Percentiles rank a stretch among this genome's conserved stretches.
Evolutionary conservation across 1,139 yeast genomes (phyloP).

Genomic region (Geotrichum klebahnii): DNA sequence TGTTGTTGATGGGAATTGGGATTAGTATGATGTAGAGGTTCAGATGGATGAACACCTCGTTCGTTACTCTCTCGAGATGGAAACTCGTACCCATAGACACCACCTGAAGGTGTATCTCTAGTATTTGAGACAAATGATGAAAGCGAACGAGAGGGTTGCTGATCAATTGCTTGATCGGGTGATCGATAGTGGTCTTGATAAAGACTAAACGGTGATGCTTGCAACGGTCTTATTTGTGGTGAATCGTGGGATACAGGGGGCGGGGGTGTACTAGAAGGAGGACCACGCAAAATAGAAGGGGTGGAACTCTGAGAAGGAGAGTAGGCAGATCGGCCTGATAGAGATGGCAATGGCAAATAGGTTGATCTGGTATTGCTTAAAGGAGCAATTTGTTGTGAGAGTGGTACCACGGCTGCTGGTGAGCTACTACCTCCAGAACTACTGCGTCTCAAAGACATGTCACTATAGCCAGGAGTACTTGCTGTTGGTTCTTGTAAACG

Average conservation of each 20-base stretch:
- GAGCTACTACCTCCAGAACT: too few relatives aligned
- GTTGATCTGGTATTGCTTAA: too few relatives aligned
- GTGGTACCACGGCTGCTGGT: too few relatives aligned
- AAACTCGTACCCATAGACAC: slow-evolving; percentile 22
- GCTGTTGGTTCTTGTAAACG: background rate
- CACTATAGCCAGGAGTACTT: too few relatives aligned
- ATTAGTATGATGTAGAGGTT: background rate
- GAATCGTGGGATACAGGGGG: background rate
- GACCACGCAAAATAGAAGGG: too few relatives aligned
- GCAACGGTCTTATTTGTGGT: background rate
- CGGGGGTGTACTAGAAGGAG: too few relatives aligned
- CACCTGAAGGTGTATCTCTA: slow-evolving; percentile 8
- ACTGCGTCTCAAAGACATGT: too few relatives aligned
- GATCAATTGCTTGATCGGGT: slow-evolving; percentile 15
- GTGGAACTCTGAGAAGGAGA: too few relatives aligned
- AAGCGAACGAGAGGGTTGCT: slow-evolving; percentile 2
- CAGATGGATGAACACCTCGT: slow-evolving; percentile 24
- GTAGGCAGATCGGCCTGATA: too few relatives aligned
- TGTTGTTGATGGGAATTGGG: background rate
- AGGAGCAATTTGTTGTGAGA: too few relatives aligned
- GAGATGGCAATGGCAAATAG: too few relatives aligned
- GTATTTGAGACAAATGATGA: slow-evolving; percentile 16
- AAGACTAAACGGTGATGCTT: slow-evolving; percentile 15
- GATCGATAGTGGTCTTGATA: slow-evolving; percentile 11
- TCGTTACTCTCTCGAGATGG: slow-evolving; percentile 31